A percentile compares a stretch with the other conserved stretches of the same genome.
phyloP scores from a whole-genome alignment of 2,329 filamentous ascomycete genomes.

The Exophiala alcalophila region DNA sequence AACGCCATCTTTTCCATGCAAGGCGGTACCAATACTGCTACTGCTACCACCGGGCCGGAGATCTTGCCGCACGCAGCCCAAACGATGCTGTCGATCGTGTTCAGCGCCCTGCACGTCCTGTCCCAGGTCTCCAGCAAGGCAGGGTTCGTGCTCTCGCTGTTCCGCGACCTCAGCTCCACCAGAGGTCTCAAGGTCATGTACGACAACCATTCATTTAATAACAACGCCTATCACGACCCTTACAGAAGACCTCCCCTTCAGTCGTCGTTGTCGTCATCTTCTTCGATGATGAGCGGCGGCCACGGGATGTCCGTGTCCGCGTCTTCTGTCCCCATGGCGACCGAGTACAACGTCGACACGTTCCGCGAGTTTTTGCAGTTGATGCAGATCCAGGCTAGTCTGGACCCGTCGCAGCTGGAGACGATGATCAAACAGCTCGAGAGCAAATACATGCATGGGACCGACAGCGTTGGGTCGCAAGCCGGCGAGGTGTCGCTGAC shows the following conservation, averaged over 20 bases:
- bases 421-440: conserved; percentile 2
- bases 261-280: no score
- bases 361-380: conserved; percentile 10
- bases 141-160: conserved; percentile 1
- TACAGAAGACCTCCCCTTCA: background rate
- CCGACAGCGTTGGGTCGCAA: no score
- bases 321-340: background rate
- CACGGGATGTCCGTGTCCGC: no score
- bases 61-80: no score
- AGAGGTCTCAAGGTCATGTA: background rate
- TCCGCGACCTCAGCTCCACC: background rate
- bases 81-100: conserved; percentile 9
- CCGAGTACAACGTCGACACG: background rate
- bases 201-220: conserved; percentile 2
- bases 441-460: no score
- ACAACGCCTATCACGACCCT: background rate
- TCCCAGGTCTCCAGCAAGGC: conserved; percentile 7
- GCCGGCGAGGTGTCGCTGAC: no score
- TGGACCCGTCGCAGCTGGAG: conserved; percentile 1
- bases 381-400: conserved; percentile 1
- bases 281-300: no score
- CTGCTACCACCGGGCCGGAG: no score
- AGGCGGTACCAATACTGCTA: background rate
- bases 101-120: conserved; percentile 3
- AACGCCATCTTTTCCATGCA: conserved; percentile 5